Evolutionary conservation across 2,329 filamentous ascomycete genomes (phyloP).

Genomic region (Calonectria pteridis): DNA sequence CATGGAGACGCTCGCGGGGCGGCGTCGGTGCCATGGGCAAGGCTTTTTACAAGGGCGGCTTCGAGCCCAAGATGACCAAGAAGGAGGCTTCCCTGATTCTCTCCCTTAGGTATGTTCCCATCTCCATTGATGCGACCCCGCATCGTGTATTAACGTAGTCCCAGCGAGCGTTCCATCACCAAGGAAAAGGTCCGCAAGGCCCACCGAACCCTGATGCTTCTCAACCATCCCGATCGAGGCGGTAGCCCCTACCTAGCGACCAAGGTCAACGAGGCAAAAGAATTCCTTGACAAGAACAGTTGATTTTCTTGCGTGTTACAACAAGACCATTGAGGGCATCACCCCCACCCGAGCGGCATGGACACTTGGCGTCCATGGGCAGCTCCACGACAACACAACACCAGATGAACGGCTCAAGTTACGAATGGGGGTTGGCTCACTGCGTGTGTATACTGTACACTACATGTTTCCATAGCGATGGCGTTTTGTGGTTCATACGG

Average conservation of each 20-base stretch:
- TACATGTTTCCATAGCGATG: slow-evolving; percentile 59
- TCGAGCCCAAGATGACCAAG: slow-evolving; percentile 93
- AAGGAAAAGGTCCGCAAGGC: slow-evolving; percentile 97
- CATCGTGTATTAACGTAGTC: slow-evolving; percentile 22
- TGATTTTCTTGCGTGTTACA: slow-evolving; percentile 32
- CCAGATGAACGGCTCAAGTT: slow-evolving; percentile 27
- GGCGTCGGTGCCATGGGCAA: slow-evolving; percentile 85
- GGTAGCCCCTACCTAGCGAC: slow-evolving; percentile 96
- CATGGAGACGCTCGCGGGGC: slow-evolving; percentile 84
- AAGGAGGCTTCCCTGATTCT: slow-evolving; percentile 92
- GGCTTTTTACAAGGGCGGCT: slow-evolving; percentile 98
- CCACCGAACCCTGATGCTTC: slow-evolving; percentile 93
- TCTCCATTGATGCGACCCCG: not conserved
- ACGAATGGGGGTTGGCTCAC: slow-evolving; percentile 25
- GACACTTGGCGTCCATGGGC: slow-evolving; percentile 1
- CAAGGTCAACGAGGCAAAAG: slow-evolving; percentile 99
- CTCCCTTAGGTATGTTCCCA: slow-evolving; percentile 78
- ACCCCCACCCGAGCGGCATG: slow-evolving; percentile 15
- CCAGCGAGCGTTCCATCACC: slow-evolving; percentile 85
- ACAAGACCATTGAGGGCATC: slow-evolving; percentile 25
- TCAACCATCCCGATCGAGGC: slow-evolving; percentile 97
- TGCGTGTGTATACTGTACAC: slow-evolving; percentile 52
- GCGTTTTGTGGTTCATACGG: slow-evolving; percentile 53
- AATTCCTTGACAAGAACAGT: slow-evolving; percentile 83
- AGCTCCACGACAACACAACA: slow-evolving; percentile 18